Evolutionary conservation across 139 green algal species (phyloP).

Genomic region (Pedinophyceae sp.): DNA sequence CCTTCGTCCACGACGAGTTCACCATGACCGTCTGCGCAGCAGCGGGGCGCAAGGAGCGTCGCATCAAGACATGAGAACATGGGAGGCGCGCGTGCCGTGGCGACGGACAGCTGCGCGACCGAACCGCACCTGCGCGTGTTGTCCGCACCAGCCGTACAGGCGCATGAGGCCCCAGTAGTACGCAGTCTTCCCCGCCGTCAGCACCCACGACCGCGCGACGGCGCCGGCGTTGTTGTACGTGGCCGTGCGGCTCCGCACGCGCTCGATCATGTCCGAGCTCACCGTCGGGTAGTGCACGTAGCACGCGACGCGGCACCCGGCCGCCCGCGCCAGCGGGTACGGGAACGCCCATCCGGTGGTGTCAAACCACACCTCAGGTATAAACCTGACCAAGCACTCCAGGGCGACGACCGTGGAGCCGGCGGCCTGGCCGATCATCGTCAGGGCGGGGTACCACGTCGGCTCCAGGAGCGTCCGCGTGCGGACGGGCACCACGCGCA

Average conservation of each 20-base stretch:
- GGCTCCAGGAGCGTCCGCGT: slow-evolving; percentile 30
- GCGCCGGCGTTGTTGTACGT: slow-evolving; percentile 58
- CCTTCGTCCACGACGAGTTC: slow-evolving; percentile 86
- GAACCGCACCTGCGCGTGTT: slow-evolving; percentile 20
- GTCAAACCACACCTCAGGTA: slow-evolving; percentile 54
- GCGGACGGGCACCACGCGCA: slow-evolving; percentile 47
- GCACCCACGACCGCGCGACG: slow-evolving; percentile 21
- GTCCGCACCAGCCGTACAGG: slow-evolving; percentile 47
- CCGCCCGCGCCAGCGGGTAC: slow-evolving; percentile 58
- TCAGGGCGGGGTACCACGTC: slow-evolving; percentile 61
- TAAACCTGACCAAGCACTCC: slow-evolving; percentile 40
- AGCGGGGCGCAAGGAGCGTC: not conserved
- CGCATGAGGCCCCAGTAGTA: slow-evolving; percentile 72
- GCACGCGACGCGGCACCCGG: slow-evolving; percentile 41
- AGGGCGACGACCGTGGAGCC: slow-evolving; percentile 43
- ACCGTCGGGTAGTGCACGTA: slow-evolving; percentile 95
- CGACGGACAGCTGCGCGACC: not conserved
- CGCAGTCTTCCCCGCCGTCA: slow-evolving; percentile 44
- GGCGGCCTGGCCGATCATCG: slow-evolving; percentile 59
- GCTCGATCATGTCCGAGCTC: slow-evolving; percentile 75
- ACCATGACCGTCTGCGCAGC: slow-evolving; percentile 55
- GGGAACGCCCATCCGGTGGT: slow-evolving; percentile 83
- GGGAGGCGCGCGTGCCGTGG: not conserved
- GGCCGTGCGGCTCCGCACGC: slow-evolving; percentile 23
- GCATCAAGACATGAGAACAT: not conserved